Conservation (phyloP, 441 rosid species). For the Francoa sonchifolia region DNA sequence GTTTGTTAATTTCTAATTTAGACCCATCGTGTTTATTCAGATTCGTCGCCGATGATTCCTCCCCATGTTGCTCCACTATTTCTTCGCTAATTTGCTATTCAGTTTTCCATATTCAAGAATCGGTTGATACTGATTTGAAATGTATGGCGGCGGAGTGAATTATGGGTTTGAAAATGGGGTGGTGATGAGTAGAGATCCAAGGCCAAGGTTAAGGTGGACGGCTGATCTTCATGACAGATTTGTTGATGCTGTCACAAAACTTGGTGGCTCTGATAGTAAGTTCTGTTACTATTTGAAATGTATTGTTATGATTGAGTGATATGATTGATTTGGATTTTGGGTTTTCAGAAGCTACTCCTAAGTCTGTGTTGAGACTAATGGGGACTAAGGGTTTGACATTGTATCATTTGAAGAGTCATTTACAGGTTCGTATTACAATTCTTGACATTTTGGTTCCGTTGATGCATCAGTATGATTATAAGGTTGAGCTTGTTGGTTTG, state of each 20-base stretch:
- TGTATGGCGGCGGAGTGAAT: constrained; percentile 10
- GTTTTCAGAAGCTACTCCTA: constrained; percentile 76
- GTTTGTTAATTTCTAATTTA: not conserved
- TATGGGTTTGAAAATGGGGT: constrained; percentile 44
- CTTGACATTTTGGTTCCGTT: not conserved
- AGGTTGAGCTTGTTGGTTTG: not conserved
- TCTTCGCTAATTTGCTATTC: constrained; percentile 1
- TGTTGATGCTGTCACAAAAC: constrained; percentile 56
- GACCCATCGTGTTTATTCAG: constrained; percentile 23
- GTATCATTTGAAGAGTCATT: constrained; percentile 86
- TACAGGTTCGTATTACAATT: constrained; percentile 41
- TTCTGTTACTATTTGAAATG: not conserved
- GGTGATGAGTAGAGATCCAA: constrained; percentile 71
- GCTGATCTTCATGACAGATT: constrained; percentile 64
- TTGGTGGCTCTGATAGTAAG: constrained; percentile 65
- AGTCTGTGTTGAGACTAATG: constrained; percentile 72
- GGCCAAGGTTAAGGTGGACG: constrained; percentile 60
- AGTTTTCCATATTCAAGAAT: not conserved
- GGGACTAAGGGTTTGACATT: constrained; percentile 85
- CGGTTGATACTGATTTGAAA: not conserved
- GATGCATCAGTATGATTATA: not conserved
- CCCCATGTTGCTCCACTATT: not conserved
- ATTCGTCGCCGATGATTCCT: constrained; percentile 55
- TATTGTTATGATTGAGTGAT: not conserved
- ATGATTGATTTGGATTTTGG: not conserved